Base-by-base conservation (phyloP, 1,284 basidiomycete genomes). In the Ceratobasidium sp. region DNA sequence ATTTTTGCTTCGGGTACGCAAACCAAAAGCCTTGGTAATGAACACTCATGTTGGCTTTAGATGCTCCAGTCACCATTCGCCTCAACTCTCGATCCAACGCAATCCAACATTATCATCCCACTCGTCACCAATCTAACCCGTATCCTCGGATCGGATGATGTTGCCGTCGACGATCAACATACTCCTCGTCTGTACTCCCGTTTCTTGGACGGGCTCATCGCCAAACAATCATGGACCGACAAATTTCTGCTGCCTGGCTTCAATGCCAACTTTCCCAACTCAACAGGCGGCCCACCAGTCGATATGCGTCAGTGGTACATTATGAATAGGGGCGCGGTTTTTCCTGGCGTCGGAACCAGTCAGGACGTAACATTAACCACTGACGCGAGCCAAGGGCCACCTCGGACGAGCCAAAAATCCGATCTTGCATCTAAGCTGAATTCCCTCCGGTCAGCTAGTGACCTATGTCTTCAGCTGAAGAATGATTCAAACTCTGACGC, bases 241-340 rank as follows among this genome's bases (percentile, higher is more conserved):
- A 92, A 89, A 69, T 91, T 93, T 90, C 91, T 94, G 91, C 93
- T 94, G 91, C 93, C 93, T 67, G 93, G 93, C 90, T 93, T 77
- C 48, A 69, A 44, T 23, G 67, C 67, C 7, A 70, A 70, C 33
- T 57, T 70, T 42, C 26, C 67, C 13, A 52, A 70, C 52, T 42
- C 52, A 13, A 52, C 23, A 9, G 54, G 67, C n/a, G 56, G 42
- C 40, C 54, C 67, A 13, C 54, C 50, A 33, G 28, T 13, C 13
- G 67, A 57, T 23, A 42, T 57, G 67, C 48, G 67, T 13, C 26
- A 68, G 28, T 68, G 66, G 66, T 68, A 70, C 38, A n/a, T 52
- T 20, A 40, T 50, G 50, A 44, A 44, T 38, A 20, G 40, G 15
- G 42, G 42, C 7, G 42, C 40, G 17, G 28, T 59, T 28, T 28